Percentiles rank a stretch among this genome's conserved stretches.
Conservation (phyloP, 1,139 yeast genomes). For the Cylindricascospora bacillispora region DNA sequence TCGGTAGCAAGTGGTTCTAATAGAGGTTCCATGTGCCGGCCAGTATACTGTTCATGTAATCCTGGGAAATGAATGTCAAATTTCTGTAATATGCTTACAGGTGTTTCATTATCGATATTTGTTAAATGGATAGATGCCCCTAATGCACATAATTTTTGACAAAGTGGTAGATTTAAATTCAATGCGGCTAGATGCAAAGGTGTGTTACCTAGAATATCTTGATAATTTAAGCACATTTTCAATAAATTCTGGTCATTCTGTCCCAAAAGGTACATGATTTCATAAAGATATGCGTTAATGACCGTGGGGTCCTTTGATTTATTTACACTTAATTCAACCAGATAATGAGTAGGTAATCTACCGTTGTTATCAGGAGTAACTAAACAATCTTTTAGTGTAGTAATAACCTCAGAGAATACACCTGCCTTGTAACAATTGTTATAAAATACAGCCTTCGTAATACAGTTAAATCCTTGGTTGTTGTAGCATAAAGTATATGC, state of each 20-base stretch:
- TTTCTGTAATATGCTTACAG: conserved; percentile 28
- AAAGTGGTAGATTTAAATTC: conserved; percentile 22
- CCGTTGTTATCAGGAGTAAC: conserved; percentile 63
- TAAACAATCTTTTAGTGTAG: conserved; percentile 55
- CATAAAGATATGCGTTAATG: conserved; percentile 30
- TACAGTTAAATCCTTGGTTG: conserved; percentile 67
- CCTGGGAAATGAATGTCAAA: conserved; percentile 8
- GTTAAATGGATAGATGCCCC: conserved; percentile 22
- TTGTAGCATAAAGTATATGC: conserved; percentile 71
- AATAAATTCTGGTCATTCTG: conserved; percentile 35
- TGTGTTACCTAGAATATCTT: conserved; percentile 57
- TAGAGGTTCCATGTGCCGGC: not conserved
- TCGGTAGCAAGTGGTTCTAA: conserved; percentile 1
- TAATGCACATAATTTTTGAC: conserved; percentile 20
- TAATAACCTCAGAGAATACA: conserved; percentile 61
- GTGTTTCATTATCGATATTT: conserved; percentile 22
- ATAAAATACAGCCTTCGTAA: conserved; percentile 72
- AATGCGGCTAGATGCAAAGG: conserved; percentile 48
- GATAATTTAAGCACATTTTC: conserved; percentile 53
- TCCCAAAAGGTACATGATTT: conserved; percentile 27
- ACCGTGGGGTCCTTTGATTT: conserved; percentile 33
- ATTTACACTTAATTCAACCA: conserved; percentile 48
- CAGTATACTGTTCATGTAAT: not conserved
- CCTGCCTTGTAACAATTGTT: conserved; percentile 76
- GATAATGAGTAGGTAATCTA: conserved; percentile 60